These are phyloP conservation scores for Phytophthora lateralis DNA, from an alignment of 352 stramenopile species.

Conservation along the genomic window DNA sequence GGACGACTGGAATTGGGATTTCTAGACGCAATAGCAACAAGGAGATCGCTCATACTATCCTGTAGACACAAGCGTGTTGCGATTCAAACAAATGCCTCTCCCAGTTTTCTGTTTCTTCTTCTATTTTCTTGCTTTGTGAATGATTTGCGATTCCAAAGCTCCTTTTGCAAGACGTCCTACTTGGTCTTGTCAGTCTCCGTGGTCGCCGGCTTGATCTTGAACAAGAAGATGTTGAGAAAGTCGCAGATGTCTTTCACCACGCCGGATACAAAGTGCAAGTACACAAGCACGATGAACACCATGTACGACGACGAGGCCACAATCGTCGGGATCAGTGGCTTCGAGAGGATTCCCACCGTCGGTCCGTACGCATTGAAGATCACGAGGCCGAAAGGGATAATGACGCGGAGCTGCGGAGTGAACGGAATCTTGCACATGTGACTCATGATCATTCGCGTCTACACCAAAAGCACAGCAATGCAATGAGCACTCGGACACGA, in stretches of 20 bases:
- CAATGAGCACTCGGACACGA: slow-evolving; percentile 1
- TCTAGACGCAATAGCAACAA: slow-evolving; percentile 39
- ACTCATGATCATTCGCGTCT: slow-evolving; percentile 90
- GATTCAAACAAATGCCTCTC: slow-evolving; percentile 24
- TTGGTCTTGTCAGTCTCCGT: slow-evolving; percentile 41
- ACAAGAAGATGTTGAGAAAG: slow-evolving; percentile 86
- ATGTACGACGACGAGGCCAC: slow-evolving; percentile 72
- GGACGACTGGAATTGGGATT: slow-evolving; percentile 87
- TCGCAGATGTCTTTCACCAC: slow-evolving; percentile 88
- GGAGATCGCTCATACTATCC: not conserved
- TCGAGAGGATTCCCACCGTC: slow-evolving; percentile 46
- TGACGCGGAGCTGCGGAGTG: slow-evolving; percentile 78
- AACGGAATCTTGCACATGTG: slow-evolving; percentile 92
- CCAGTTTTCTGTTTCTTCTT: slow-evolving; percentile 26
- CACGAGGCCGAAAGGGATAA: slow-evolving; percentile 78
- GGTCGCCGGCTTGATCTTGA: slow-evolving; percentile 68
- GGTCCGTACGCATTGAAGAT: slow-evolving; percentile 79
- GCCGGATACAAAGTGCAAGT: slow-evolving; percentile 81
- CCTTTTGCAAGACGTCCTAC: slow-evolving; percentile 10
- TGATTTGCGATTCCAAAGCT: not conserved
- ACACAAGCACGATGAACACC: slow-evolving; percentile 74
- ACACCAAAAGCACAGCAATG: slow-evolving; percentile 15
- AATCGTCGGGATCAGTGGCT: slow-evolving; percentile 66
- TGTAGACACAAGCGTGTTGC: slow-evolving; percentile 14
- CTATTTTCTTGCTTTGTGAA: not conserved